phyloP scores from a whole-genome alignment of 2,329 filamentous ascomycete genomes.

The Colletotrichum ledebouriae region DNA sequence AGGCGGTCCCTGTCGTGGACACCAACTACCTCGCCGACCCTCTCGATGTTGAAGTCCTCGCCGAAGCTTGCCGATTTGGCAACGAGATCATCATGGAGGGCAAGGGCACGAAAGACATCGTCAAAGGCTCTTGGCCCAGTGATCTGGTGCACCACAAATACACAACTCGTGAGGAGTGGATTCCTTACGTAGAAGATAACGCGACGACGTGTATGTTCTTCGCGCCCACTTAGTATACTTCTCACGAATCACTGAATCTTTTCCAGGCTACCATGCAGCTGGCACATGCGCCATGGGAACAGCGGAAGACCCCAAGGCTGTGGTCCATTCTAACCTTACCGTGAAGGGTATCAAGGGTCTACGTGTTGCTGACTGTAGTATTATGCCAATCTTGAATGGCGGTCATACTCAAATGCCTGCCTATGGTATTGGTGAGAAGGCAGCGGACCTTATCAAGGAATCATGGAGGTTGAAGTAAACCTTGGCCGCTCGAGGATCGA shows the following conservation, averaged over 20 bases:
- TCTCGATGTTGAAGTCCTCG: constrained; percentile 70
- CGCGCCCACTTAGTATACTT: too few species aligned
- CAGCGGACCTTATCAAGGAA: constrained; percentile 62
- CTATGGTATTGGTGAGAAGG: constrained; percentile 69
- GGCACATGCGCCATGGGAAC: constrained; percentile 68
- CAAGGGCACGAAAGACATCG: constrained; percentile 67
- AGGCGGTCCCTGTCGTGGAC: constrained; percentile 68
- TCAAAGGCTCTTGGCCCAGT: constrained; percentile 72
- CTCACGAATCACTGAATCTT: not conserved
- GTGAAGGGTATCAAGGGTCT: constrained; percentile 66
- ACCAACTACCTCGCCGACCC: constrained; percentile 70
- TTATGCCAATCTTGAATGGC: constrained; percentile 64
- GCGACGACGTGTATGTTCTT: constrained; percentile 68
- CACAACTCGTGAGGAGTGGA: constrained; percentile 69
- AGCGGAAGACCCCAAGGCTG: constrained; percentile 60
- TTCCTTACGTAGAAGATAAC: constrained; percentile 67
- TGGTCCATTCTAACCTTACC: constrained; percentile 66
- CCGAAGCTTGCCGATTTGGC: constrained; percentile 68
- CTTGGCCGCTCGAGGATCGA: too few species aligned
- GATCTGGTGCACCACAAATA: constrained; percentile 64
- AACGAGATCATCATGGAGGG: constrained; percentile 72
- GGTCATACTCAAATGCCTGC: constrained; percentile 70
- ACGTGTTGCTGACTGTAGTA: constrained; percentile 66
- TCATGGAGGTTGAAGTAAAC: constrained; percentile 21
- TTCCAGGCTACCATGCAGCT: constrained; percentile 65